A percentile compares a stretch with the other conserved stretches of the same genome.
Conservation (phyloP, 148 eudicot species). For the Rhododendron molle region DNA sequence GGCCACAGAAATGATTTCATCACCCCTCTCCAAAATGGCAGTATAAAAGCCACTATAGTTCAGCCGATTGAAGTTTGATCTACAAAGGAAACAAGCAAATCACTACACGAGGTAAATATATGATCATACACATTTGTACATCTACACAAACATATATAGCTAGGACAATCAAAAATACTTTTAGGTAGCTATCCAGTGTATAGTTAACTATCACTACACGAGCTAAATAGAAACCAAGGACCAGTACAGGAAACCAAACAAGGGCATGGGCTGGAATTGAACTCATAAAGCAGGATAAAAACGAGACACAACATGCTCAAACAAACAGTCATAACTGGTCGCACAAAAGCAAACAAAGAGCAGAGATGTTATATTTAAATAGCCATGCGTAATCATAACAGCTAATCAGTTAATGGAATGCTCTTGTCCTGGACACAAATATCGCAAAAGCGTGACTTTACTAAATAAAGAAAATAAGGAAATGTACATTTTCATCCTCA, state of each 20-base stretch:
- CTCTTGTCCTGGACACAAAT: not conserved
- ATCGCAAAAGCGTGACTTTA: not conserved
- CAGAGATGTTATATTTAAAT: not conserved
- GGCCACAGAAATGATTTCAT: slow-evolving; percentile 88
- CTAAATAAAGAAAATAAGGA: not conserved
- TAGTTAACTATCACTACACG: not conserved
- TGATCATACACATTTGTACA: not conserved
- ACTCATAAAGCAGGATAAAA: not conserved
- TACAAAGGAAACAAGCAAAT: slow-evolving; percentile 22
- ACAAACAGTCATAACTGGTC: not conserved
- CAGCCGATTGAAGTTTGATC: slow-evolving; percentile 86
- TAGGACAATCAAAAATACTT: not conserved
- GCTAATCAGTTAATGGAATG: not conserved
- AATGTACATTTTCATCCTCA: not conserved
- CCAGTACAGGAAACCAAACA: not conserved
- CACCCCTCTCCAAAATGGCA: slow-evolving; percentile 84
- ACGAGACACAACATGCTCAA: not conserved
- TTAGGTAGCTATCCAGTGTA: not conserved
- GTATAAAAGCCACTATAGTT: slow-evolving; percentile 84
- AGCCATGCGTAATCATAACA: not conserved
- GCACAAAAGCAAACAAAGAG: not conserved
- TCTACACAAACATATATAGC: not conserved
- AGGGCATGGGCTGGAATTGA: not conserved
- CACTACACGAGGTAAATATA: not conserved
- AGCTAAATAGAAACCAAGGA: not conserved